Evolutionary conservation across 805 yeast genomes (phyloP).

Genomic region (Kodamaea laetipori): DNA sequence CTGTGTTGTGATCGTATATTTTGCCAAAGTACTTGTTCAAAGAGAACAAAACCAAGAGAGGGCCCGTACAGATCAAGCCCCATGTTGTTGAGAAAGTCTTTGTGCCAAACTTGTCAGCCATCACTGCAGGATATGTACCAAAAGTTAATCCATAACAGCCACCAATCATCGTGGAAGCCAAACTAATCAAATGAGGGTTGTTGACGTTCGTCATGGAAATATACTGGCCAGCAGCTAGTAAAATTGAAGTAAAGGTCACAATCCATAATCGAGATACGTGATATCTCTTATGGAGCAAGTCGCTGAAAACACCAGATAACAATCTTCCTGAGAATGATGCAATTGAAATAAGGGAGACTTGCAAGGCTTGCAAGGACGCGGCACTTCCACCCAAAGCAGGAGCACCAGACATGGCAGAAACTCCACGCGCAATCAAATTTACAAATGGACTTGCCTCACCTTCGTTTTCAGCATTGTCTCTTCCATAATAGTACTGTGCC

Average conservation of each 20-base stretch:
- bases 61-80: conserved; percentile 77
- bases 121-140: conserved; percentile 74
- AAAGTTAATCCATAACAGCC: conserved; percentile 68
- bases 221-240: conserved; percentile 41
- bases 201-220: conserved; percentile 31
- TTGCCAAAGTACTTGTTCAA: conserved; percentile 59
- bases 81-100: conserved; percentile 70
- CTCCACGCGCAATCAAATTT: conserved; percentile 2
- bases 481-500: conserved; percentile 35
- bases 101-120: conserved; percentile 74
- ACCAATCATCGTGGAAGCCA: conserved; percentile 60
- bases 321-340: conserved; percentile 68
- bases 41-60: conserved; percentile 53
- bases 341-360: conserved; percentile 66
- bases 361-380: conserved; percentile 63
- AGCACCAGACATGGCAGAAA: conserved; percentile 8
- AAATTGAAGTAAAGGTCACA: conserved; percentile 44
- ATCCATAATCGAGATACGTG: conserved; percentile 69
- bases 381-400: conserved; percentile 20
- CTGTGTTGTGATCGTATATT: conserved; percentile 50
- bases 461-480: conserved; percentile 3
- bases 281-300: conserved; percentile 51
- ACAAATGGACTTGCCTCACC: not conserved
- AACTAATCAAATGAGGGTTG: conserved; percentile 38
- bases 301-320: conserved; percentile 66